phyloP scores from a whole-genome alignment of 2,329 filamentous ascomycete species.

The Coniochaeta sp. region DNA sequence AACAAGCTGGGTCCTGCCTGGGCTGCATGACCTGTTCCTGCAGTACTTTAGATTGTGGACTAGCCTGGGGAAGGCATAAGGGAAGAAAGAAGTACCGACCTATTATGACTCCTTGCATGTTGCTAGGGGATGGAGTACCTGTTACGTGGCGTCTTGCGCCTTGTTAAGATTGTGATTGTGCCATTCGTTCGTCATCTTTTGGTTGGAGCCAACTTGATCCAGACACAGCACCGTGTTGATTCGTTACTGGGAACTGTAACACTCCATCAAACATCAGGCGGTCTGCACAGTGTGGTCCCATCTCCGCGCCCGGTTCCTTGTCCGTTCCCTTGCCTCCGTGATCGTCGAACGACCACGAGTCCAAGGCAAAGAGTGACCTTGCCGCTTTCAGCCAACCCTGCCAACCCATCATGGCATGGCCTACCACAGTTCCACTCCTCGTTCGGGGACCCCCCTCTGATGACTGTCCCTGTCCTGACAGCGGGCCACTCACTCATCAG shows the following conservation, averaged over 20 bases:
- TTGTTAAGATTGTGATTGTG: background rate
- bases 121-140: background rate
- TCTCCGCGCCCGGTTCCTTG: background rate
- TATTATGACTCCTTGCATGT: background rate
- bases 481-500: background rate
- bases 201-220: background rate
- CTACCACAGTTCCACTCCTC: background rate
- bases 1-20: background rate
- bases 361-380: background rate
- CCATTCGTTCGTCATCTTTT: constrained; percentile 2
- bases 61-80: background rate
- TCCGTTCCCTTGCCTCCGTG: background rate
- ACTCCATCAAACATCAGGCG: background rate
- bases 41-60: background rate
- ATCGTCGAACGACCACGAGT: background rate
- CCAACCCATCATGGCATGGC: background rate
- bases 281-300: background rate
- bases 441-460: background rate
- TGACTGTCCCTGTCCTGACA: background rate
- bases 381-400: background rate
- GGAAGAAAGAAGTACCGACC: background rate
- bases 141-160: background rate
- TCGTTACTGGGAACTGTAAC: background rate
- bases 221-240: background rate
- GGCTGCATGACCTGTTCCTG: background rate